Evolutionary conservation across 345 rosid genomes (phyloP), one percentile per base, ranked within the genome.

Genomic region (Boechera divaricarpa): DNA sequence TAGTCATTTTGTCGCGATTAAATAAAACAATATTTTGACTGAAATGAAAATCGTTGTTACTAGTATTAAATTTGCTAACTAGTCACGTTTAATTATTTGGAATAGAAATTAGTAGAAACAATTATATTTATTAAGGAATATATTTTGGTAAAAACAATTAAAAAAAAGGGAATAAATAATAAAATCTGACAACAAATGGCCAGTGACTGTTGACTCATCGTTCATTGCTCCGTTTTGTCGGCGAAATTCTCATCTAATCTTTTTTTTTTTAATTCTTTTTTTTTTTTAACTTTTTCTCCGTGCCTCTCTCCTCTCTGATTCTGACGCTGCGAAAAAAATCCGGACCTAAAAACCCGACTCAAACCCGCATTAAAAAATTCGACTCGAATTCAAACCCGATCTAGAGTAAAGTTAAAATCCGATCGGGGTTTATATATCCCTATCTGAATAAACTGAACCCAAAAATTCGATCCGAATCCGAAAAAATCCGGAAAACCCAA

Each of bases 221-320:
- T 56, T 39, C 32, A 69, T 70, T 78, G 85, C 36, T 72, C 82
- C 80, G 80, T 75, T 67, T 69, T 49, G 69, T 79, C 81, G 87
- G 86, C 81, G 78, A 80, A 39, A 73, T 72, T 73, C 61, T 81
- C 73, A 57, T 49, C n/a, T 13, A 9, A 9, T 80, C 26, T 36
- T 74, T 64, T 51, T 12, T 42, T 11, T 47, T n/a, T 54, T n/a
- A 29, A 66, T 35, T 21, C 4, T 21, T 0, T 10, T 45, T 65
- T 58, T 49, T 24, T 18, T 18, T 18, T 18, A 38, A 42, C 28
- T 64, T 57, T 29, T 39, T 49, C 29, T 47, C 10, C 18, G 36
- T 60, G 48, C 26, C 26, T 41, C 63, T 71, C 33, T 16, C 26
- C 26, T 41, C 63, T 71, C 33, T 16, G 49, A 18, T 47, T 29